Base-by-base conservation (phyloP, 2,329 filamentous ascomycete species). In the Boeremia exigua region DNA sequence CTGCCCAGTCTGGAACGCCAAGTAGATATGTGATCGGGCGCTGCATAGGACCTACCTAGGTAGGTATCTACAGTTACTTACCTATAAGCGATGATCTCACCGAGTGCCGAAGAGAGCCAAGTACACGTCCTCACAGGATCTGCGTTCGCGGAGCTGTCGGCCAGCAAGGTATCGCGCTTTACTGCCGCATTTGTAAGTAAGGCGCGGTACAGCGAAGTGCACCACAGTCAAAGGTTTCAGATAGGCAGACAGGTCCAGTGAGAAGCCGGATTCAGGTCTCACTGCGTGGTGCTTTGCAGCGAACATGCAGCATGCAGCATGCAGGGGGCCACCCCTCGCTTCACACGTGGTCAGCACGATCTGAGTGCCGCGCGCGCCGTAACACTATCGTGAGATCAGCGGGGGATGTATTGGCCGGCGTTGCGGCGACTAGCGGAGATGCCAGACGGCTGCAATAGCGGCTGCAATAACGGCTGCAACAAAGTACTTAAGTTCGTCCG, bases 291-390 rank as follows among this genome's bases (percentile, higher is more conserved):
- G 36, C 46, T 51, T 48, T 48, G 43, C 53, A 51, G 33, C 19
- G 47, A 28, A n/a, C 25, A 51, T 51, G 53, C 47, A 56, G 53
- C 19, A 23, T 5, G 19, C 19, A 23, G n/a, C 25, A 51, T 51
- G 53, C 47, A 56, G 53, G 47, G 53, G 53, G 14, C 14, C 32
- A 33, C 15, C 47, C 53, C 42, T 51, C 47, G 42, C 53, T 54
- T 48, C 53, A 37, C 53, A 56, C 53, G 53, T 56, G 53, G 53
- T 33, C 53, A 44, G 47, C 48, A 43, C 53, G 53, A 51, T 56
- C 53, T 51, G 51, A 43, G 42, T 43, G 37, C 42, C 37, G 42
- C 33, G 14, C 11, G 10, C 6, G 30, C 27, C n/a, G 42, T 47
- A 17, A 25, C 36, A 43, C 33, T 33, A 49, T 49, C 33, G 45